phyloP scores from a whole-genome alignment of 1,139 yeast genomes.

The Suhomyces bolitotheri region DNA sequence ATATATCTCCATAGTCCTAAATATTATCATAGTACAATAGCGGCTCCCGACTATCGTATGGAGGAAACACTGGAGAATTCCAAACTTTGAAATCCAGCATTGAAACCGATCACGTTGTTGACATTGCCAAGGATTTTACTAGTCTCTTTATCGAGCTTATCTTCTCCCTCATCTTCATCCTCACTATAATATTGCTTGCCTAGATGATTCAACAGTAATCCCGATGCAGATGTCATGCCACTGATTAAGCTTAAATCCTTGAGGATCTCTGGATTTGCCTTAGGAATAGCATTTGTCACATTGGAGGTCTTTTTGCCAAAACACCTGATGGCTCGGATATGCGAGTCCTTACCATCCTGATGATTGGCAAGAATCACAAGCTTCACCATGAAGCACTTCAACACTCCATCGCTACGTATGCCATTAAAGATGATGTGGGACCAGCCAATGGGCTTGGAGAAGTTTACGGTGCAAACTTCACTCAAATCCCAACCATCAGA shows the following conservation, averaged over 20 bases:
- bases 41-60: slow-evolving; percentile 39
- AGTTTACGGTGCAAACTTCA: slow-evolving; percentile 66
- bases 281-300: slow-evolving; percentile 3
- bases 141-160: slow-evolving; percentile 23
- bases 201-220: slow-evolving; percentile 31
- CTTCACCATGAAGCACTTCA: slow-evolving; percentile 74
- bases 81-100: slow-evolving; percentile 45
- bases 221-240: slow-evolving; percentile 23
- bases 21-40: too few species aligned
- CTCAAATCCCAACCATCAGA: slow-evolving; percentile 78
- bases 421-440: slow-evolving; percentile 67
- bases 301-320: slow-evolving; percentile 36
- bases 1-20: too few species aligned
- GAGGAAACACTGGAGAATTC: slow-evolving; percentile 42
- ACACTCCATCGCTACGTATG: slow-evolving; percentile 55
- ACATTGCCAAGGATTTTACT: slow-evolving; percentile 37
- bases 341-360: slow-evolving; percentile 96
- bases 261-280: slow-evolving; percentile 21
- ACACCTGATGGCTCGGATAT: slow-evolving; percentile 72
- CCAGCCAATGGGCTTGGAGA: slow-evolving; percentile 87
- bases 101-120: slow-evolving; percentile 43
- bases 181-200: slow-evolving; percentile 13
- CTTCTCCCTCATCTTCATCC: slow-evolving; percentile 14
- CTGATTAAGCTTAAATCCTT: slow-evolving; percentile 32
- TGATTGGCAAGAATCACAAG: slow-evolving; percentile 77